Base-by-base conservation (phyloP, 2,329 filamentous ascomycete genomes). In the Incumbomyces delicatus region DNA sequence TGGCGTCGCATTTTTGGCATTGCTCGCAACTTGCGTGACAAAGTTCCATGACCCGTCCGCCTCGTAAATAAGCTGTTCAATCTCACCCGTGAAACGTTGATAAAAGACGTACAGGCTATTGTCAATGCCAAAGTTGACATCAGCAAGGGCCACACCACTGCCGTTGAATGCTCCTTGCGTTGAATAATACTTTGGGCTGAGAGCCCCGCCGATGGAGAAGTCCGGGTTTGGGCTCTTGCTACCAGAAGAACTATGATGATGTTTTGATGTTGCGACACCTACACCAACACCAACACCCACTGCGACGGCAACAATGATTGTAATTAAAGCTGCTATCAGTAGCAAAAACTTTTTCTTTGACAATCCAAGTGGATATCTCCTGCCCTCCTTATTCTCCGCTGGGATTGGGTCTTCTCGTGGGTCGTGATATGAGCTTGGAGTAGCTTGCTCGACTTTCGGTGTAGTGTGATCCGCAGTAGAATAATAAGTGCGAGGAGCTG, bases 151-250 rank as follows among this genome's bases (percentile, higher is more conserved):
- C 35, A 72, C 66, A 8, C 69, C 68, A 11, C 65, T 66, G n/a
- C 68, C 69, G 48, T 72, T 71, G 58, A 70, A 70, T 4, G 66
- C 67, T 16, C 69, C 69, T 27, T 61, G 57, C 8, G 53, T 64
- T 8, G 66, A 66, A 36, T 65, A 60, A 47, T 67, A 69, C 1
- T 59, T 47, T 1, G 64, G 56, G 40, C 64, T 57, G 14, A 46
- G 14, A 18, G 43, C 43, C 3, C 43, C 43, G 22, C 43, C 43
- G 22, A 46, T 31, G 11, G 22, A 10, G 43, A 14, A 38, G 11
- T 46, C 10, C 5, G 43, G 34, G 27, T 39, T 27, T 27, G 22
- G 22, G 4, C 8, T 8, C 5, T 8, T 8, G 22, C 22, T 27
- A 4, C 22, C 22, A 8, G 22, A 27, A 4, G 22, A 27, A 8